A percentile compares a stretch with the other conserved stretches of the same genome.
phyloP scores from a whole-genome alignment of 352 stramenopile species.

The Globisporangium spinosum region DNA sequence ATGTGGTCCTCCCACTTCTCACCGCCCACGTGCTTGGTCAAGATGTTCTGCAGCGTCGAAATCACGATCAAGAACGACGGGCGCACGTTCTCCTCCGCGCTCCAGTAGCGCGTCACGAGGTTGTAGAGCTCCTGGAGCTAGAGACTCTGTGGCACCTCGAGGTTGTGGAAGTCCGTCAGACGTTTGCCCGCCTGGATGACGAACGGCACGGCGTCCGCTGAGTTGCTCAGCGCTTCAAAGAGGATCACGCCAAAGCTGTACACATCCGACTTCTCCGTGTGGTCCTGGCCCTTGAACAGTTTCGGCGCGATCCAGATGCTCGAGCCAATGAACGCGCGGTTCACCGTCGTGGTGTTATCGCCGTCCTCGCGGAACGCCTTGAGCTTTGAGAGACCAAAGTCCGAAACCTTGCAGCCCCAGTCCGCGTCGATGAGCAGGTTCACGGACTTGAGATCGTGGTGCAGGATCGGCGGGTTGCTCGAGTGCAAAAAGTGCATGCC shows the following conservation, averaged over 20 bases:
- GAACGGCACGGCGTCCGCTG: constrained; percentile 77
- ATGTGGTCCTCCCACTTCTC: constrained; percentile 85
- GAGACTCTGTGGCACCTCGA: constrained; percentile 42
- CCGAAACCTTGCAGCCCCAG: constrained; percentile 88
- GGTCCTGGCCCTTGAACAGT: constrained; percentile 83
- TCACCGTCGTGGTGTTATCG: constrained; percentile 31
- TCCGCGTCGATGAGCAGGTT: constrained; percentile 88
- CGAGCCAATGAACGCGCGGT: constrained; percentile 73
- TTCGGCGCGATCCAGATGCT: constrained; percentile 90
- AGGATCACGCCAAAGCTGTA: constrained; percentile 86
- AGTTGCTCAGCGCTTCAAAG: constrained; percentile 64
- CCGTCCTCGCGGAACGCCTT: constrained; percentile 71
- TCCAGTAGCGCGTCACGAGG: constrained; percentile 83
- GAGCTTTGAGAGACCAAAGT: constrained; percentile 87
- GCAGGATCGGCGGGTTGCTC: constrained; percentile 84
- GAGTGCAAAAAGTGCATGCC: constrained; percentile 91
- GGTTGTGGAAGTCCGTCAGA: constrained; percentile 65
- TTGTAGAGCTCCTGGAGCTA: constrained; percentile 63
- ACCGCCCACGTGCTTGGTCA: constrained; percentile 64
- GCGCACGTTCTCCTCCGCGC: constrained; percentile 52
- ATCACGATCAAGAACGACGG: constrained; percentile 85
- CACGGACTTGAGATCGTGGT: constrained; percentile 88
- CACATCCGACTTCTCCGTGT: constrained; percentile 89
- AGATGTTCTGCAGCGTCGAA: constrained; percentile 58
- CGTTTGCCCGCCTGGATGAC: constrained; percentile 77